Conservation (phyloP, 1,284 basidiomycete genomes). For the Austroboletus niveus region DNA sequence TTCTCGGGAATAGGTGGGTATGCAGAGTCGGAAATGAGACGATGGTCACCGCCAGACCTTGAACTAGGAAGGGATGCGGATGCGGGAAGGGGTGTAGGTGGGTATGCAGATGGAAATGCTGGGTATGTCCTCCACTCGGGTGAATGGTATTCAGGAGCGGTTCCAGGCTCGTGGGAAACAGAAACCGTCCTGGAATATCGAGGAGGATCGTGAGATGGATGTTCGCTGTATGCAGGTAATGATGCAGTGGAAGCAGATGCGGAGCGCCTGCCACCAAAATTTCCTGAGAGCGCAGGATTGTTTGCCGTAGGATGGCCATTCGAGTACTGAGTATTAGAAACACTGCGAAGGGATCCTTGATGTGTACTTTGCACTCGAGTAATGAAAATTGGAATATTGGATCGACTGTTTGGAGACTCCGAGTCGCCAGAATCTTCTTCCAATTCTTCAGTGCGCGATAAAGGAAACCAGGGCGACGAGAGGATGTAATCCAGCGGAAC, state of each 20-base stretch:
- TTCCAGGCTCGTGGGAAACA: slow-evolving; percentile 17
- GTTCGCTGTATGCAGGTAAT: slow-evolving; percentile 29
- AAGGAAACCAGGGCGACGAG: slow-evolving; percentile 41
- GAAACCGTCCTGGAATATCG: slow-evolving; percentile 24
- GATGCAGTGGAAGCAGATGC: slow-evolving; percentile 20
- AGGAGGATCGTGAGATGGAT: slow-evolving; percentile 21
- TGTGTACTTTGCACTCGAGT: slow-evolving; percentile 9
- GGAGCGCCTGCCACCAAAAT: slow-evolving; percentile 9
- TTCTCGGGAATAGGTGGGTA: slow-evolving; percentile 34
- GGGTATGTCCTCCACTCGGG: slow-evolving; percentile 48
- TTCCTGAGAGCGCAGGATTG: slow-evolving; percentile 1
- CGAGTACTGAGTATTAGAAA: slow-evolving; percentile 17
- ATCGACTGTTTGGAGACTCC: slow-evolving; percentile 6
- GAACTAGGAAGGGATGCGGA: slow-evolving; percentile 18
- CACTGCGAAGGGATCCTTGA: slow-evolving; percentile 14
- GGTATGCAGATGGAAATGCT: slow-evolving; percentile 53
- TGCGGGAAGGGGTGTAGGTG: slow-evolving; percentile 42
- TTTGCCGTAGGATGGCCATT: slow-evolving; percentile 2
- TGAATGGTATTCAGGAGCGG: slow-evolving; percentile 27
- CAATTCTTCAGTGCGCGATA: slow-evolving; percentile 12
- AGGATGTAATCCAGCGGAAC: slow-evolving; percentile 50
- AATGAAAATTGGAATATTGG: slow-evolving; percentile 11
- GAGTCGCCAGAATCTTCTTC: slow-evolving; percentile 12
- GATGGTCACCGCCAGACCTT: slow-evolving; percentile 10
- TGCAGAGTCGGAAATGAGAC: slow-evolving; percentile 17